Conservation (phyloP, 169 alveolate species). For the Plasmodium vivax region DNA sequence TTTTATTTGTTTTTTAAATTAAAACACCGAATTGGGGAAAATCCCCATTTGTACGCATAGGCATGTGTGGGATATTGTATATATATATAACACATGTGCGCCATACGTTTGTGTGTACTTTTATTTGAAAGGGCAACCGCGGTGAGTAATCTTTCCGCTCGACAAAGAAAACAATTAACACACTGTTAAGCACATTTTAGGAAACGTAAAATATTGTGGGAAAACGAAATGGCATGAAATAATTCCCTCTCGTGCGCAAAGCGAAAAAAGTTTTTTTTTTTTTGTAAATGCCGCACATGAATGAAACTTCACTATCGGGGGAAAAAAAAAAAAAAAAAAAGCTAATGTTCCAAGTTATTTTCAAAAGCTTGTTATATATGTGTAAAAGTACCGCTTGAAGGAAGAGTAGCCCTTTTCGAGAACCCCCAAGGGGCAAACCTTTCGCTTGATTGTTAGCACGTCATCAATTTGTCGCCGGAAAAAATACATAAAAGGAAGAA, state of each 20-base stretch:
- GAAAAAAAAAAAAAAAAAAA: not conserved
- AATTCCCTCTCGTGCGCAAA: not conserved
- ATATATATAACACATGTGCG: not conserved
- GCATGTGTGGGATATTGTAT: not conserved
- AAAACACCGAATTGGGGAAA: not conserved
- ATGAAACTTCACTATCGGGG: not conserved
- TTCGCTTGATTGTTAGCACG: not conserved
- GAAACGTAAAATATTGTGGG: not conserved
- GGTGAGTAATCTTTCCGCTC: not conserved
- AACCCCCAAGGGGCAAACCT: not conserved
- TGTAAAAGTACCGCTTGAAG: not conserved
- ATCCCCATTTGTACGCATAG: not conserved
- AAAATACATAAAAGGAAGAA: not conserved
- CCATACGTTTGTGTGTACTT: not conserved
- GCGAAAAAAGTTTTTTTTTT: not conserved
- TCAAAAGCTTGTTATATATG: not conserved
- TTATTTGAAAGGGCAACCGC: not conserved
- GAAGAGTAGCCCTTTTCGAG: not conserved
- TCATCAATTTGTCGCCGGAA: not conserved
- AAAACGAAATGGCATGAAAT: not conserved
- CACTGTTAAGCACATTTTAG: not conserved
- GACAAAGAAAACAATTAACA: not conserved
- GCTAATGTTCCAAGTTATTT: not conserved
- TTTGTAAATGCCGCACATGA: not conserved
- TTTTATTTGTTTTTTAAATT: not conserved